A percentile compares a stretch with the other conserved stretches of the same genome.
Evolutionary conservation across 116 monocot species (phyloP).

Genomic region (Dioscorea cayenensis): DNA sequence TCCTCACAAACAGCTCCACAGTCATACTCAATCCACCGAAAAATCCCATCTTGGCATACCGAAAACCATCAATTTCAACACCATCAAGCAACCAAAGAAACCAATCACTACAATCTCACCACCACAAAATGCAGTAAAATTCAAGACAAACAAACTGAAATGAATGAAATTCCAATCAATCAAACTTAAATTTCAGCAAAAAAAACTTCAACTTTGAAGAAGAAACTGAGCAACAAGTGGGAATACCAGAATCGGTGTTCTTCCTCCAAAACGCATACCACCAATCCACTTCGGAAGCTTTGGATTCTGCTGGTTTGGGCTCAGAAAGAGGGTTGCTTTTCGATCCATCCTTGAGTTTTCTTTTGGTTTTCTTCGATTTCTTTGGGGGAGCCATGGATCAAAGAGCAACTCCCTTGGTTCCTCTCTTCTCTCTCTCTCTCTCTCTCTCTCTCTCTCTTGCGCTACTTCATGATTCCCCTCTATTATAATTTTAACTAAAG

Average conservation of each 20-base stretch:
- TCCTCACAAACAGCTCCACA: no score
- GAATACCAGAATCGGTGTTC: conserved; percentile 17
- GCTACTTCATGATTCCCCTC: background rate
- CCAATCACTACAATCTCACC: no score
- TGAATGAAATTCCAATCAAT: background rate
- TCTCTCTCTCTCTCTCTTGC: background rate
- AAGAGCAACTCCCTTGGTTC: background rate
- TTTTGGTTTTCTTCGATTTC: conserved; percentile 64
- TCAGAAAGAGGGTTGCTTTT: conserved; percentile 8
- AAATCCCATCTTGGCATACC: no score
- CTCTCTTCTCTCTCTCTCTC: background rate
- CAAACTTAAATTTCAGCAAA: background rate
- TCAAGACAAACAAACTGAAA: no score
- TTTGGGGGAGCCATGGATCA: conserved; percentile 53
- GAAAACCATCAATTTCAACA: no score
- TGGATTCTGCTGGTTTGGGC: conserved; percentile 26
- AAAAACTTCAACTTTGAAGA: background rate
- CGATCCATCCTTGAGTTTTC: conserved; percentile 31
- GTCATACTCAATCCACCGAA: no score
- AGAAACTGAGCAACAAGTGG: background rate
- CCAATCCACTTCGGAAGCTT: conserved; percentile 59
- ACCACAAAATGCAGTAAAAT: no score
- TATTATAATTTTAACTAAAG: no score
- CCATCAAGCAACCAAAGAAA: no score
- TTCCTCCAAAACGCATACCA: conserved; percentile 73